Evolutionary conservation across 352 stramenopile genomes (phyloP).

Genomic region (Pythium apleroticum): DNA sequence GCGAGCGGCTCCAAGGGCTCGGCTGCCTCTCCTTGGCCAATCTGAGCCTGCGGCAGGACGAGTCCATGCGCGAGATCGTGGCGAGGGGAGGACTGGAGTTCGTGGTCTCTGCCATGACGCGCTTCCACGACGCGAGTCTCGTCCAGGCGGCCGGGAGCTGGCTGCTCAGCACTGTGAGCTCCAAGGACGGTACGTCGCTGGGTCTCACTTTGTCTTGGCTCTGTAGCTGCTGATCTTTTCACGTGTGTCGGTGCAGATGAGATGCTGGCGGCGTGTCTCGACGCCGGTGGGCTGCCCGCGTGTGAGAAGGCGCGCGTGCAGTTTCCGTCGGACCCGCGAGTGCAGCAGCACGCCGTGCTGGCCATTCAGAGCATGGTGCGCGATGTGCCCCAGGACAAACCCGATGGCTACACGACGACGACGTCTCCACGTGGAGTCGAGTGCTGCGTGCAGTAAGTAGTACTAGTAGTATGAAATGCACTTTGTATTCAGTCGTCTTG

Average conservation of each 20-base stretch:
- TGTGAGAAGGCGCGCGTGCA: constrained; percentile 54
- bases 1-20: constrained; percentile 56
- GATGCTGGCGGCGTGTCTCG: constrained; percentile 46
- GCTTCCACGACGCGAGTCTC: constrained; percentile 41
- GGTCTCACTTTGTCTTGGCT: background rate
- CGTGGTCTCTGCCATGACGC: constrained; percentile 50
- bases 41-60: constrained; percentile 57
- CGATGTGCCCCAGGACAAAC: constrained; percentile 2
- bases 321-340: constrained; percentile 43
- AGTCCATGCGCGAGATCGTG: constrained; percentile 58
- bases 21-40: constrained; percentile 54
- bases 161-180: constrained; percentile 51
- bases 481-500: background rate
- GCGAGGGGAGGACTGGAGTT: constrained; percentile 49
- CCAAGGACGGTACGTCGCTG: constrained; percentile 36
- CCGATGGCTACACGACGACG: background rate
- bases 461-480: background rate
- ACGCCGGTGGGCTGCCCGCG: constrained; percentile 44
- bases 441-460: constrained; percentile 21
- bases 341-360: constrained; percentile 51
- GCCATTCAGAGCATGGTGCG: constrained; percentile 43
- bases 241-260: constrained; percentile 28
- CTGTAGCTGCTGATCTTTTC: background rate
- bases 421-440: background rate
- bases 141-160: constrained; percentile 57